Evolutionary conservation across 495 filamentous ascomycete species (phyloP).

Genomic region (Hypomontagnella submonticulosa): DNA sequence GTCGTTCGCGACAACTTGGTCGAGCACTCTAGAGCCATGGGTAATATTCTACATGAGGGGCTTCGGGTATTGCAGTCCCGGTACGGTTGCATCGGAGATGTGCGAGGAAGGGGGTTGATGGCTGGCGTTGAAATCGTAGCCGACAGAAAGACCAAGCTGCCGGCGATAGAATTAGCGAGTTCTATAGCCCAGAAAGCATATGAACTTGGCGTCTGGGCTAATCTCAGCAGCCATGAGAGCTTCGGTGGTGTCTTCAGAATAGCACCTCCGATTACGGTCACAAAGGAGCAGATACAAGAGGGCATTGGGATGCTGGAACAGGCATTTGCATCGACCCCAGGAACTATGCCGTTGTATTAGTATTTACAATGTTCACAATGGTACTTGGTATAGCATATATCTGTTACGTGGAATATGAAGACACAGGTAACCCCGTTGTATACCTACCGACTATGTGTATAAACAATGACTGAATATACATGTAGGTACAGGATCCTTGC

Average conservation of each 20-base stretch:
- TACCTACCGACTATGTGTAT: too few species aligned
- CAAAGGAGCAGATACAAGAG: constrained; percentile 60
- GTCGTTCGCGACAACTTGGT: constrained; percentile 62
- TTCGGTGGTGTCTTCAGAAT: constrained; percentile 67
- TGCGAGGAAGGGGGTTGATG: constrained; percentile 65
- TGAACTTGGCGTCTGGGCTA: constrained; percentile 63
- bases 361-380: neutral
- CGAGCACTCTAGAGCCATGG: constrained; percentile 51
- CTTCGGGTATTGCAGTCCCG: constrained; percentile 55
- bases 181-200: constrained; percentile 57
- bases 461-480: too few species aligned
- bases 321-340: constrained; percentile 49
- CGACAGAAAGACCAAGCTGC: constrained; percentile 55
- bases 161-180: constrained; percentile 59
- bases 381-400: neutral
- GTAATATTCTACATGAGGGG: constrained; percentile 55
- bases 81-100: constrained; percentile 66
- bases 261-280: constrained; percentile 67
- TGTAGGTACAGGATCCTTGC: too few species aligned
- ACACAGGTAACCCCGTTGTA: too few species aligned
- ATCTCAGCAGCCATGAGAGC: constrained; percentile 60
- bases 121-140: constrained; percentile 65
- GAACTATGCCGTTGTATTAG: constrained; percentile 14
- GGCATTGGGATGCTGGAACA: constrained; percentile 60
- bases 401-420: too few species aligned